Evolutionary conservation across 768 basidiomycete species (phyloP).

Genomic region (Megacollybia marginata): DNA sequence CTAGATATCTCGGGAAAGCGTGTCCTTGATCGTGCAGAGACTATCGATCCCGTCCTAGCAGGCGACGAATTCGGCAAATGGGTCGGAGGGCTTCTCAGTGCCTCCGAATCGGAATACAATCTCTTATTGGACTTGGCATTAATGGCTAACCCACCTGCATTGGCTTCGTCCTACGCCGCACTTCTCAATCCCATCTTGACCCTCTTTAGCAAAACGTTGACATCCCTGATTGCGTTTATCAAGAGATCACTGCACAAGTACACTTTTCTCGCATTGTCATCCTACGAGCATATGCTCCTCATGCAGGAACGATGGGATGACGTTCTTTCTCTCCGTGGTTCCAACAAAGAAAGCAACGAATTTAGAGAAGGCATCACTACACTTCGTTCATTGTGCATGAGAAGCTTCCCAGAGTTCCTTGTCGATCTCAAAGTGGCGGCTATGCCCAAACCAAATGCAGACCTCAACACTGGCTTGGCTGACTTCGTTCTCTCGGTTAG

Average conservation of each 20-base stretch:
- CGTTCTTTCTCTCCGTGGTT: constrained; percentile 41
- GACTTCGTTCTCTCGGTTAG: constrained; percentile 52
- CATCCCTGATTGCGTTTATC: constrained; percentile 54
- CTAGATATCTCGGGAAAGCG: constrained; percentile 66
- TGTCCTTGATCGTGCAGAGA: constrained; percentile 64
- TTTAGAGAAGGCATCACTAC: constrained; percentile 62
- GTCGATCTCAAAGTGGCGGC: constrained; percentile 69
- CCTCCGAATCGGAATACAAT: constrained; percentile 67
- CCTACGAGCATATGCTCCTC: constrained; percentile 51
- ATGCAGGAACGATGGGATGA: constrained; percentile 64
- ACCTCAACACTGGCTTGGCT: constrained; percentile 55
- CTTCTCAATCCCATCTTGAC: constrained; percentile 59
- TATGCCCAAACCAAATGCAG: constrained; percentile 36
- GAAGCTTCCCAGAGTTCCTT: constrained; percentile 80
- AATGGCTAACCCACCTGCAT: constrained; percentile 38
- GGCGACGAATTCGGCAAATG: constrained; percentile 70
- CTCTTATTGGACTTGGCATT: constrained; percentile 59
- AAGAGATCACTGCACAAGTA: constrained; percentile 75
- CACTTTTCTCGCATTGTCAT: constrained; percentile 71
- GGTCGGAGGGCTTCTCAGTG: constrained; percentile 56
- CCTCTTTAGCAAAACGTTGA: constrained; percentile 60
- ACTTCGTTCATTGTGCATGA: constrained; percentile 60
- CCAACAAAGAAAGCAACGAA: constrained; percentile 50
- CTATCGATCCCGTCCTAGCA: constrained; percentile 52
- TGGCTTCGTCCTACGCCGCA: constrained; percentile 52